These are phyloP conservation scores for Talaromyces sp. DNA, from an alignment of 2,329 filamentous ascomycete genomes.

Conservation along the genomic window DNA sequence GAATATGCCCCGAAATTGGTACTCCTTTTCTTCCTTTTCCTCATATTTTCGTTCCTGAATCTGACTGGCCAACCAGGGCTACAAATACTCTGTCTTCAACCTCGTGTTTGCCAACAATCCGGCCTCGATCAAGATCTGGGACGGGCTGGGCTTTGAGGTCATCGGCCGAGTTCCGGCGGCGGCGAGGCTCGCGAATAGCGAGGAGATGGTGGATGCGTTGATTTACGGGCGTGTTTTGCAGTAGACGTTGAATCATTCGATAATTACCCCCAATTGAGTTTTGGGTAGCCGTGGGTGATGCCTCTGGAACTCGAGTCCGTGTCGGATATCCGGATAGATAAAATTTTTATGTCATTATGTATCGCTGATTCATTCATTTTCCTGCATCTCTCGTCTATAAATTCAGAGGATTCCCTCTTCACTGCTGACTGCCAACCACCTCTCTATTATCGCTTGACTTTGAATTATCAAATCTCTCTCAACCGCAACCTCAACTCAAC, in stretches of 20 bases:
- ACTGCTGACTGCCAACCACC: background rate
- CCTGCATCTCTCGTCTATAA: background rate
- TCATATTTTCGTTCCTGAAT: constrained; percentile 2
- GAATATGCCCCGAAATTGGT: constrained; percentile 35
- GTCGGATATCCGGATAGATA: background rate
- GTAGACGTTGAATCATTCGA: background rate
- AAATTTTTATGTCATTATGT: background rate
- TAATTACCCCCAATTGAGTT: background rate
- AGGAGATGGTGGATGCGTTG: constrained; percentile 35
- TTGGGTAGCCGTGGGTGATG: background rate
- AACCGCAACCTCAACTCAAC: background rate
- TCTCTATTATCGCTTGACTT: background rate
- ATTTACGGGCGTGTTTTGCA: constrained; percentile 32
- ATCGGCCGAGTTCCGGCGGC: constrained; percentile 35
- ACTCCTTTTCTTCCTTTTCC: constrained; percentile 8
- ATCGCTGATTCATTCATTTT: background rate
- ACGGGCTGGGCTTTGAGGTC: constrained; percentile 32
- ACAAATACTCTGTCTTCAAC: constrained; percentile 40
- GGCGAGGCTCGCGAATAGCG: constrained; percentile 31
- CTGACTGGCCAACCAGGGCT: constrained; percentile 22
- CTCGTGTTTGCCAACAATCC: constrained; percentile 37
- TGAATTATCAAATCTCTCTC: background rate
- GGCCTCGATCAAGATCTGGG: constrained; percentile 36
- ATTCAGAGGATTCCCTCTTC: background rate
- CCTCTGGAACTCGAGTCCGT: background rate